A percentile compares a stretch with the other conserved stretches of the same genome.
phyloP scores from a whole-genome alignment of 2,329 filamentous ascomycete species.

The Cephalotrichum gorgonifer region DNA sequence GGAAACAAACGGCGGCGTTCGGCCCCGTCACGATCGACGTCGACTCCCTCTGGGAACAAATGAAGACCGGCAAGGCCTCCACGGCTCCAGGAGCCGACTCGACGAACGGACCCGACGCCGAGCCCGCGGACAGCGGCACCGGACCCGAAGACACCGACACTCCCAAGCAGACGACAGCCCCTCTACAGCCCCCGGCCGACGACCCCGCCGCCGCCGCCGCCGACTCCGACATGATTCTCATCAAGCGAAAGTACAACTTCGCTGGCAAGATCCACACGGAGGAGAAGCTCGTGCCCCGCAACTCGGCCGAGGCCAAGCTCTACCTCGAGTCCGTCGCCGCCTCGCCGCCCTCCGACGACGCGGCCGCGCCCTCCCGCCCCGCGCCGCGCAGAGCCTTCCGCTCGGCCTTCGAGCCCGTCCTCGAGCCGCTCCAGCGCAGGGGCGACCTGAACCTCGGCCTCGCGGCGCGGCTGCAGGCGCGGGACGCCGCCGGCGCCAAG shows the following conservation, averaged over 20 bases:
- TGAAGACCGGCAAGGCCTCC: constrained; percentile 35
- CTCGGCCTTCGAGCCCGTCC: constrained; percentile 51
- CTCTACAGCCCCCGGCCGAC: constrained; percentile 2
- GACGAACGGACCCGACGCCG: constrained; percentile 7
- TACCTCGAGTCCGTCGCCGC: constrained; percentile 44
- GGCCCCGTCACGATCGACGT: constrained; percentile 61
- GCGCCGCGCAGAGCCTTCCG: constrained; percentile 46
- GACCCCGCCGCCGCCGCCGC: background rate
- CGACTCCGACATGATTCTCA: constrained; percentile 38
- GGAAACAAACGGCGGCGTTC: constrained; percentile 36
- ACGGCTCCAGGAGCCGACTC: no score
- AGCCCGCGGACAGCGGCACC: no score
- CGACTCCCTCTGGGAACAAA: constrained; percentile 59
- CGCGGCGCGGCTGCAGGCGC: constrained; percentile 34
- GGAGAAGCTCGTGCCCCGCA: constrained; percentile 55
- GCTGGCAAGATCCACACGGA: constrained; percentile 63
- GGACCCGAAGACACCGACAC: background rate
- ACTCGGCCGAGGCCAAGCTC: constrained; percentile 56
- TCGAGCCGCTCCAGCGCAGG: constrained; percentile 32
- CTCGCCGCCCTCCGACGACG: constrained; percentile 8
- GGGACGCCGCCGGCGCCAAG: constrained; percentile 23
- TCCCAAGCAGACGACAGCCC: constrained; percentile 2
- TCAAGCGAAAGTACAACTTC: constrained; percentile 66
- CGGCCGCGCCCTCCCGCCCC: constrained; percentile 19
- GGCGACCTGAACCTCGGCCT: constrained; percentile 49